Conservation (phyloP, 768 basidiomycete genomes). For the Pisolithus tinctorius region DNA sequence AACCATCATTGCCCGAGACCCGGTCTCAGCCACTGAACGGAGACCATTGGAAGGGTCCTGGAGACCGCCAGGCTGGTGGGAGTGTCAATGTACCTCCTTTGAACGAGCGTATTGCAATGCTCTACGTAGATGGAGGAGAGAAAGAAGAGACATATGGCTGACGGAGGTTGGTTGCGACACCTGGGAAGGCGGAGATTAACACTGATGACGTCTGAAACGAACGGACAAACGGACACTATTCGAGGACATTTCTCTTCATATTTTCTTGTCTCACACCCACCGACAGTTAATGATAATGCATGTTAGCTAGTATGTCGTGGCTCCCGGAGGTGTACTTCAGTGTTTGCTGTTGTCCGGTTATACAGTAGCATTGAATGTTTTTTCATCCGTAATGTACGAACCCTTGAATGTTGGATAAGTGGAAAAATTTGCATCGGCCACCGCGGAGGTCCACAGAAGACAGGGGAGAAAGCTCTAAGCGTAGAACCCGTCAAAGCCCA, state of each 20-base stretch:
- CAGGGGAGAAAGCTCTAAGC: too few relatives aligned
- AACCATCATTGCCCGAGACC: conserved; percentile 5
- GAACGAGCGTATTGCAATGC: conserved; percentile 19
- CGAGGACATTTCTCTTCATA: not conserved
- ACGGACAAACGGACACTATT: conserved; percentile 1
- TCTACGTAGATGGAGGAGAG: conserved; percentile 31
- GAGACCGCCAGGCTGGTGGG: conserved; percentile 30
- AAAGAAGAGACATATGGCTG: conserved; percentile 43
- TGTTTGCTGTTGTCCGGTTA: too few relatives aligned
- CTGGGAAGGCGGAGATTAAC: conserved; percentile 30
- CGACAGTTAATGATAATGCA: too few relatives aligned
- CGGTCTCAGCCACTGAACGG: conserved; percentile 6
- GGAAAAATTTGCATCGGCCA: too few relatives aligned
- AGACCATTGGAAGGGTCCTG: conserved; percentile 25
- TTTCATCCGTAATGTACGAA: too few relatives aligned
- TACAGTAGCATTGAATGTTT: too few relatives aligned
- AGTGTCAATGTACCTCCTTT: conserved; percentile 21
- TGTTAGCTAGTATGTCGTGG: too few relatives aligned
- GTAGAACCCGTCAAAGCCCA: too few relatives aligned
- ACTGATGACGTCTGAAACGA: not conserved
- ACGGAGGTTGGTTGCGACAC: conserved; percentile 38
- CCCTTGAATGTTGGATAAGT: too few relatives aligned
- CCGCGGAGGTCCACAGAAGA: too few relatives aligned
- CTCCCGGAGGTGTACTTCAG: too few relatives aligned
- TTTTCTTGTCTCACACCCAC: too few relatives aligned